phyloP scores from a whole-genome alignment of 1,284 basidiomycete species.

The Ganoderma boninense region DNA sequence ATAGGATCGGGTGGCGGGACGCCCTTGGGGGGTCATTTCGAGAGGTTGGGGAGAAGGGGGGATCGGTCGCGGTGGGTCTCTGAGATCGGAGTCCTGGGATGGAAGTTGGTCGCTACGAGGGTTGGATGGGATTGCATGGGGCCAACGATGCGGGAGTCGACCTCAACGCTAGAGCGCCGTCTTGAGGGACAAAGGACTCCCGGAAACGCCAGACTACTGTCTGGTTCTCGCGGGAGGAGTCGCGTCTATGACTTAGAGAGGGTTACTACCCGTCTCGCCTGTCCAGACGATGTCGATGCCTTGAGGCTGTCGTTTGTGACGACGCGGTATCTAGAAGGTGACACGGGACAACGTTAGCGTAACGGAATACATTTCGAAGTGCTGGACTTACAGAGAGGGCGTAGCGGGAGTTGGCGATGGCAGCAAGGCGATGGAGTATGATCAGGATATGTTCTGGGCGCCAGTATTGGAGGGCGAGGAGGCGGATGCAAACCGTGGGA shows the following conservation, averaged over 20 bases:
- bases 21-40: neutral
- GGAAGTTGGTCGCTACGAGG: neutral
- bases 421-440: neutral
- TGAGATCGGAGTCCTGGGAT: too few species aligned
- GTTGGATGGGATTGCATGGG: neutral
- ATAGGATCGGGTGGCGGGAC: too few species aligned
- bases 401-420: neutral
- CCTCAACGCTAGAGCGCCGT: neutral
- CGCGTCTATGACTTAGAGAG: neutral
- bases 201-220: neutral
- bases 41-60: neutral
- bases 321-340: neutral
- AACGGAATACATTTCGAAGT: neutral
- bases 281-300: neutral
- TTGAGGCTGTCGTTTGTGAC: neutral
- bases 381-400: neutral
- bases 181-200: neutral
- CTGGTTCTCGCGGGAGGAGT: constrained; percentile 1
- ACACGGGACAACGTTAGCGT: neutral
- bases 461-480: neutral
- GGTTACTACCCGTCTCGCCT: constrained; percentile 1
- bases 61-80: neutral
- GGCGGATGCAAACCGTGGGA: neutral
- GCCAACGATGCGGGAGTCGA: neutral
- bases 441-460: neutral